These are phyloP conservation scores for Dendrobium huoshanense DNA, from an alignment of 106 monocot genomes.

Conservation along the genomic window DNA sequence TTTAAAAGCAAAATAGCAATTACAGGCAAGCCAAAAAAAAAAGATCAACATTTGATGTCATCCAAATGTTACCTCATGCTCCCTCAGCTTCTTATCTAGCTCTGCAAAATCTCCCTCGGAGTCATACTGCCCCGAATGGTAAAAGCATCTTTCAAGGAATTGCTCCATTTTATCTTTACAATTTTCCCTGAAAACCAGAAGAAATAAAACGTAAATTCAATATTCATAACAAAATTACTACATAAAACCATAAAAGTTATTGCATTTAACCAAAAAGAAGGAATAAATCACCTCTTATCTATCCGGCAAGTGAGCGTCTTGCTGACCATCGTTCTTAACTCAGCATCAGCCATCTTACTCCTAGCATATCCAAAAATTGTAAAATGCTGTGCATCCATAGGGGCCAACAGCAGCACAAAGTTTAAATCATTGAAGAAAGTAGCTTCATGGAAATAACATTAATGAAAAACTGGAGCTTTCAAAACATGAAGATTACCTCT, in stretches of 20 bases:
- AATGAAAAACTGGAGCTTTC: neutral
- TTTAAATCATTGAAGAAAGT: neutral
- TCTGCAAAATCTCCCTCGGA: slow-evolving; percentile 44
- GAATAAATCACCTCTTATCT: slow-evolving; percentile 55
- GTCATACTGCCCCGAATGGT: slow-evolving; percentile 65
- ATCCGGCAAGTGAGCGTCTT: slow-evolving; percentile 89
- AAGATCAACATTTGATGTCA: neutral
- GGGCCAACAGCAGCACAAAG: neutral
- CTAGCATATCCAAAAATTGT: slow-evolving; percentile 90
- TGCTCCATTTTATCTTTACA: slow-evolving; percentile 59
- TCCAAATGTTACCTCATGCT: slow-evolving; percentile 40
- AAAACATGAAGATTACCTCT: slow-evolving; percentile 34
- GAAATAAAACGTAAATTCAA: neutral
- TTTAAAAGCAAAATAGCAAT: neutral
- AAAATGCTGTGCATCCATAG: slow-evolving; percentile 56
- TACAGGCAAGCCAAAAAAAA: neutral
- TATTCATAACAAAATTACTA: neutral
- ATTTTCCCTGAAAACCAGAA: slow-evolving; percentile 29
- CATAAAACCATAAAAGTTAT: neutral
- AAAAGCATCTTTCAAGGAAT: slow-evolving; percentile 58
- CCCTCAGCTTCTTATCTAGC: slow-evolving; percentile 47
- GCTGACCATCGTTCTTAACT: slow-evolving; percentile 78
- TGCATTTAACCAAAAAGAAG: neutral
- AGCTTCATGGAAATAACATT: neutral
- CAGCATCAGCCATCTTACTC: slow-evolving; percentile 87